These are phyloP conservation scores for Neurospora discreta DNA, from an alignment of 495 filamentous ascomycete genomes.

Conservation along the genomic window DNA sequence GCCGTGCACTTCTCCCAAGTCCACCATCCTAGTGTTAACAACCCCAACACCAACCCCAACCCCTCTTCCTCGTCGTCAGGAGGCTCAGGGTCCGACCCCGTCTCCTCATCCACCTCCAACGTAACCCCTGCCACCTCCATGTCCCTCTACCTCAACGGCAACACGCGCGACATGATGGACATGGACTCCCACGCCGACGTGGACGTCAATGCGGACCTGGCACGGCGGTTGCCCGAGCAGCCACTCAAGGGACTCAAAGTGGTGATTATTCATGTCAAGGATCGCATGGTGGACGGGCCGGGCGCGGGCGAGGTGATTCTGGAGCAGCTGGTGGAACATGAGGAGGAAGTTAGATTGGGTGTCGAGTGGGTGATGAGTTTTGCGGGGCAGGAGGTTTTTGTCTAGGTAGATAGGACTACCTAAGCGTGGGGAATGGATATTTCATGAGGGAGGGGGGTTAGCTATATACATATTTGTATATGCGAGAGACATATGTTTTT, in stretches of 20 bases:
- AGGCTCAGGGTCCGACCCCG: background rate
- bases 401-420: no score
- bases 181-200: background rate
- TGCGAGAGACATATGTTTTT: no score
- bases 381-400: constrained; percentile 35
- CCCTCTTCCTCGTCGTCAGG: background rate
- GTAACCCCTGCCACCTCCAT: background rate
- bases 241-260: constrained; percentile 45
- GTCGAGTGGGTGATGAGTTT: constrained; percentile 65
- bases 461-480: no score
- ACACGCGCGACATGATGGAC: background rate
- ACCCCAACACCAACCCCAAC: background rate
- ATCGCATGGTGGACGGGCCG: constrained; percentile 54
- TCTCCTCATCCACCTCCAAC: background rate
- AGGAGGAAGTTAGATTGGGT: constrained; percentile 51
- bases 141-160: background rate
- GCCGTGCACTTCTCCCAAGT: background rate
- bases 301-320: constrained; percentile 54
- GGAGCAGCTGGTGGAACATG: constrained; percentile 50
- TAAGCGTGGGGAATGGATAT: no score
- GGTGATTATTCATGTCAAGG: constrained; percentile 75
- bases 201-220: background rate
- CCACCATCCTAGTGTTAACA: background rate
- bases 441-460: no score
- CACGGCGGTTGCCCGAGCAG: background rate